Conservation (phyloP, 805 yeast species). For the Kregervanrija fluxuum region DNA sequence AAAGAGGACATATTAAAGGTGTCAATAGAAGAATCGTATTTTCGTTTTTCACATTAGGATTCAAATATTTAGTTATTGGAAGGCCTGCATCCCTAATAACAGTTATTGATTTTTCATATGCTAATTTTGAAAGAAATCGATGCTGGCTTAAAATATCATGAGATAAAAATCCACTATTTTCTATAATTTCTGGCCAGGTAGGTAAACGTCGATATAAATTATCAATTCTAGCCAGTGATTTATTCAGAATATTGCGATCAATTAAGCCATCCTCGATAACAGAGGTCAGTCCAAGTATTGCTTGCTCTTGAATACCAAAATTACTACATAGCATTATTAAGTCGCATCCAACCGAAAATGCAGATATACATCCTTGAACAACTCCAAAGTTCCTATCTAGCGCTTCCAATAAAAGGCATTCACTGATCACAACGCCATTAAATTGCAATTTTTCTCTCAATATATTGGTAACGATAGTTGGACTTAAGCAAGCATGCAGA, state of each 20-base stretch:
- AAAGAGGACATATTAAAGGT: slow-evolving; percentile 29
- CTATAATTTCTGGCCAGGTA: slow-evolving; percentile 33
- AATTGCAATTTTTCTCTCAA: slow-evolving; percentile 43
- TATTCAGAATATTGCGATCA: slow-evolving; percentile 30
- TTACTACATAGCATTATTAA: slow-evolving; percentile 55
- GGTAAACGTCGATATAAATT: slow-evolving; percentile 33
- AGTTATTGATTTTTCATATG: slow-evolving; percentile 45
- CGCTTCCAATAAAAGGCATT: slow-evolving; percentile 57
- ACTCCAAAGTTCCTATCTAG: slow-evolving; percentile 51
- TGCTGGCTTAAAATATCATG: slow-evolving; percentile 34
- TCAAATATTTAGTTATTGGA: slow-evolving; percentile 38
- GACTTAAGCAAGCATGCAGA: slow-evolving; percentile 54
- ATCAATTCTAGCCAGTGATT: slow-evolving; percentile 36
- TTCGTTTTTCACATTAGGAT: slow-evolving; percentile 15
- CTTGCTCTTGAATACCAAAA: slow-evolving; percentile 44
- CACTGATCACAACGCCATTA: slow-evolving; percentile 49
- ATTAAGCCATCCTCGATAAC: slow-evolving; percentile 29
- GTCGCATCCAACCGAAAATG: slow-evolving; percentile 51
- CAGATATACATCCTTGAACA: slow-evolving; percentile 54
- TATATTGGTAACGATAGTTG: slow-evolving; percentile 40
- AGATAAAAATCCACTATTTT: slow-evolving; percentile 7
- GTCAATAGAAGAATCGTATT: slow-evolving; percentile 26
- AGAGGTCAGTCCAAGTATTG: slow-evolving; percentile 33
- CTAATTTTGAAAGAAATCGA: slow-evolving; percentile 33
- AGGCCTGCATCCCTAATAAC: slow-evolving; percentile 42